Conservation (phyloP, 2,329 filamentous ascomycete genomes). For the Venturia asperata region DNA sequence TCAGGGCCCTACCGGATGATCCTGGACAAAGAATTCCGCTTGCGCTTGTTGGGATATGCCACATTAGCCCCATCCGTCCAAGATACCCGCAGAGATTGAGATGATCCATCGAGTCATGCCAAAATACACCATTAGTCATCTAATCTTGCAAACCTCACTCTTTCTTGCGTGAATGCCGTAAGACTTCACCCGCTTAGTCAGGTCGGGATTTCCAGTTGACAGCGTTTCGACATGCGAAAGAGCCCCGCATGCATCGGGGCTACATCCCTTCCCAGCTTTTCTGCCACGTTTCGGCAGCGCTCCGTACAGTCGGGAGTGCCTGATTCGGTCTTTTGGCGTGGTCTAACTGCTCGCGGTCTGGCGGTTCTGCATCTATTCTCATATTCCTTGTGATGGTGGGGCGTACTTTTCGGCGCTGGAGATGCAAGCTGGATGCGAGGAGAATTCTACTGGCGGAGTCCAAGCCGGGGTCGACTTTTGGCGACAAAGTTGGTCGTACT, state of each 20-base stretch:
- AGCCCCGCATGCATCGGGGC: conserved; percentile 4
- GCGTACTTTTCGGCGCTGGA: not conserved
- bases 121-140: conserved; percentile 14
- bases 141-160: not conserved
- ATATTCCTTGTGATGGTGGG: conserved; percentile 13
- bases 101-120: not conserved
- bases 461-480: conserved; percentile 4
- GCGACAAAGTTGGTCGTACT: conserved; percentile 4
- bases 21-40: not conserved
- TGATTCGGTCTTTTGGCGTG: conserved; percentile 8
- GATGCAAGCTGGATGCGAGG: conserved; percentile 8
- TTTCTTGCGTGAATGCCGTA: not conserved
- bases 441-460: conserved; percentile 5
- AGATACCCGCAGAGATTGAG: not conserved
- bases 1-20: not conserved
- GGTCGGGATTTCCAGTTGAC: not conserved
- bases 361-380: conserved; percentile 12
- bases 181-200: conserved; percentile 9
- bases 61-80: not conserved
- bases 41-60: not conserved
- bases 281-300: not conserved
- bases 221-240: not conserved
- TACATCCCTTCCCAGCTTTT: conserved; percentile 6
- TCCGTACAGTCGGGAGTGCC: not conserved
- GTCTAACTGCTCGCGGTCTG: conserved; percentile 7